Evolutionary conservation across 108 stramenopile genomes (phyloP), one percentile per base, ranked within the genome.

Genomic region (Aureococcus anophagefferens): DNA sequence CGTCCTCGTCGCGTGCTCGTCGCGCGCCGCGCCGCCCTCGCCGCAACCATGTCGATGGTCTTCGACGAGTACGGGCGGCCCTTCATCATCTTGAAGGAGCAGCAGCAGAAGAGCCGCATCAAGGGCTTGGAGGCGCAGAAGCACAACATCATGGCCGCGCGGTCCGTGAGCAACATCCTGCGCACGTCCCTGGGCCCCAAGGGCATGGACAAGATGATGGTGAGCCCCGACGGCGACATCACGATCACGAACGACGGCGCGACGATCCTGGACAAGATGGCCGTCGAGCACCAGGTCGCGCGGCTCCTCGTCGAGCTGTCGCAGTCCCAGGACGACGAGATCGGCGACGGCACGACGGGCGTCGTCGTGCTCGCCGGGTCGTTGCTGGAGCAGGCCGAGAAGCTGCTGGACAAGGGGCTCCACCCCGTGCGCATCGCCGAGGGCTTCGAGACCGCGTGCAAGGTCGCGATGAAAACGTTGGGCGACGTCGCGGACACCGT

Each of bases 241-340:
- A 96, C 98, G 74, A 97, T 99, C 78, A 95, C 95, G 70, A 99
- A 99, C 79, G 98, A 99, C 74, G 98, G 98, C 16, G 98, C 98
- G 21, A 99, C 98, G 77, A 99, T 99, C 74, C 84, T 99, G 63
- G 75, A 88, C 65, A 91, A 93, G 71, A 91, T 97, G 93, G 88
- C 93, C 72, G 92, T 97, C 34, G 84, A 94, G 77, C 93, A 95
- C 71, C 92, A 92, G 78, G 95, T 98, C 25, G 96, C 96, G 66
- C 85, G 89, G 68, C 83, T 99, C 77, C 89, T 99, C 81, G 98
- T 99, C 31, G 98, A 98, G 84, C 86, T 99, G 25, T 88, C 91
- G 0, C 74, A 84, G 51, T 92, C 89, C 37, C 96, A 97, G 85
- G 98, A 99, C 82, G 93, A 98, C 72, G 98, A 99, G 86, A 97